phyloP scores from a whole-genome alignment of 176 grass and related monocot genomes.

The Dendrocalamus sinicus region DNA sequence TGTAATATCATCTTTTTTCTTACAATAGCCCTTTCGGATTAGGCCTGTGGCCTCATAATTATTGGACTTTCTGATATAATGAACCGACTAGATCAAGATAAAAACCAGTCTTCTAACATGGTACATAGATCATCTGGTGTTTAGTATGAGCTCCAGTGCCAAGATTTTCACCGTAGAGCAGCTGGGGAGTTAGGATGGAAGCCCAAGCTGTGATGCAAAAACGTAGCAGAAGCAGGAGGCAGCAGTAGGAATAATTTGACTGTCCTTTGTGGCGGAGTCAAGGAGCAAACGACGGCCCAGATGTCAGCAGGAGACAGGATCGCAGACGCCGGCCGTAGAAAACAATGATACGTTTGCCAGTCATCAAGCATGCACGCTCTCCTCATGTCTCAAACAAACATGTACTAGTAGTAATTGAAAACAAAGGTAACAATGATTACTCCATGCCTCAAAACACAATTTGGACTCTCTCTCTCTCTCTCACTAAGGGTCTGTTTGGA shows the following conservation, averaged over 20 bases:
- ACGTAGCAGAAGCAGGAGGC: not conserved
- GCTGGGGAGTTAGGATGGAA: too few species aligned
- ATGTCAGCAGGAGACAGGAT: not conserved
- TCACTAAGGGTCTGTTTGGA: too few species aligned
- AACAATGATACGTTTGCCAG: not conserved
- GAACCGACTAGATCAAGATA: too few species aligned
- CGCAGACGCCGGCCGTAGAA: not conserved
- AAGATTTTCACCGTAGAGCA: too few species aligned
- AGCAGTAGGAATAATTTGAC: not conserved
- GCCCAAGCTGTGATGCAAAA: not conserved
- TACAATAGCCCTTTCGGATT: fast-evolving
- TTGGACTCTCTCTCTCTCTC: not conserved
- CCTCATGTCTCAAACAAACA: not conserved
- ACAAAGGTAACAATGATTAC: not conserved
- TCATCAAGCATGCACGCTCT: not conserved
- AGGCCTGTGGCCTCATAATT: too few species aligned
- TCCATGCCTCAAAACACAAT: not conserved
- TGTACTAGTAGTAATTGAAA: not conserved
- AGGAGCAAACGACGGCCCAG: not conserved
- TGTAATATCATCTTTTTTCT: too few species aligned
- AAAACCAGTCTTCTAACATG: too few species aligned
- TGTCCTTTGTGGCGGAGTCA: not conserved
- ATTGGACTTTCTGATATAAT: too few species aligned
- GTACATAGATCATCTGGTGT: too few species aligned
- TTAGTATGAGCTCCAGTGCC: too few species aligned